These are phyloP conservation scores for Zea luxurians DNA, from an alignment of 176 grass and related monocot genomes.

Conservation along the genomic window DNA sequence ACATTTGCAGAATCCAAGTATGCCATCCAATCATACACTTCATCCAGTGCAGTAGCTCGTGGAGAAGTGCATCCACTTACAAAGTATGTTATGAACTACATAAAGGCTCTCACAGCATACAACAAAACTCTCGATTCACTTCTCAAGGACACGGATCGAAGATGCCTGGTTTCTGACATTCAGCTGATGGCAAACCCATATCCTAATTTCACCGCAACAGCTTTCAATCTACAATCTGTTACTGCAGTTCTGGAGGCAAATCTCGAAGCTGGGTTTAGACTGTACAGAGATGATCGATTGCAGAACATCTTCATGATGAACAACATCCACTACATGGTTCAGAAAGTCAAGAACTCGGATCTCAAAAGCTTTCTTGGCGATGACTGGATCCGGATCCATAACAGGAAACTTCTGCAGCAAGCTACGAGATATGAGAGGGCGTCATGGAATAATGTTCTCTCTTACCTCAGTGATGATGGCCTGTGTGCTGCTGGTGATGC, in stretches of 20 bases:
- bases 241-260: constrained; percentile 63
- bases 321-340: constrained; percentile 89
- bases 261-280: constrained; percentile 59
- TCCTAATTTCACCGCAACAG: constrained; percentile 39
- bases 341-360: constrained; percentile 87
- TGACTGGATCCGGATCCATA: constrained; percentile 83
- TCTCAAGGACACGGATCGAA: constrained; percentile 56
- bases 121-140: constrained; percentile 74
- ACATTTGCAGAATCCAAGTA: constrained; percentile 69
- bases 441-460: constrained; percentile 72
- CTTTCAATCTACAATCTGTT: constrained; percentile 54
- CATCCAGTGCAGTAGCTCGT: constrained; percentile 52
- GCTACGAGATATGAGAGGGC: constrained; percentile 74
- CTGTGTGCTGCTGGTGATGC: constrained; percentile 37
- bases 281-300: constrained; percentile 67
- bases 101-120: constrained; percentile 67
- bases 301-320: constrained; percentile 90
- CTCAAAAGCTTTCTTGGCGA: constrained; percentile 82
- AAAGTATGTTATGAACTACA: constrained; percentile 98
- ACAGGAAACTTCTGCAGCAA: constrained; percentile 69
- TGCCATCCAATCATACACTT: constrained; percentile 61
- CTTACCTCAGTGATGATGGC: constrained; percentile 74
- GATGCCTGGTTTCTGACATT: constrained; percentile 29
- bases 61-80: constrained; percentile 78
- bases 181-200: constrained; percentile 24